These are phyloP conservation scores for Knoxdaviesia proteae DNA, from an alignment of 2,329 filamentous ascomycete genomes.

Conservation along the genomic window DNA sequence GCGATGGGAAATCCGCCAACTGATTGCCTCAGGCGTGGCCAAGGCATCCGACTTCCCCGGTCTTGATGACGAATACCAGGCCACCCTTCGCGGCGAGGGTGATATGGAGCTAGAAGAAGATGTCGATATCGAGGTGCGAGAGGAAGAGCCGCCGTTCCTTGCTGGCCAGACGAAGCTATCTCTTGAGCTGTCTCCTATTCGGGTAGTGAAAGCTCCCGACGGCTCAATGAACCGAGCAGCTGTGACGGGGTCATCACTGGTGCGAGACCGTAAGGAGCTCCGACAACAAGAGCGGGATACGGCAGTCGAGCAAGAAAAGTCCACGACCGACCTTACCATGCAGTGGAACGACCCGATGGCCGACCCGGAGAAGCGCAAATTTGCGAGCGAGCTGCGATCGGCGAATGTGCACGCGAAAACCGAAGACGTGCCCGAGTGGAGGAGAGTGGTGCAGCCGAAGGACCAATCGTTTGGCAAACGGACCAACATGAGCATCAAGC, in stretches of 20 bases:
- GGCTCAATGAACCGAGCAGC: slow-evolving; percentile 95
- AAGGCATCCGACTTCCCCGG: slow-evolving; percentile 90
- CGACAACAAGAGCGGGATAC: slow-evolving; percentile 72
- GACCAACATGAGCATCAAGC: slow-evolving; percentile 80
- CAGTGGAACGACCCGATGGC: slow-evolving; percentile 98
- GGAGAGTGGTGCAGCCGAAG: slow-evolving; percentile 58
- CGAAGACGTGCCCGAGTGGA: slow-evolving; percentile 79
- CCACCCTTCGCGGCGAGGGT: slow-evolving; percentile 65
- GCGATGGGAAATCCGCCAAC: slow-evolving; percentile 88
- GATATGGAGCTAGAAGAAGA: slow-evolving; percentile 89
- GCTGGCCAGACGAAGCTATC: slow-evolving; percentile 94
- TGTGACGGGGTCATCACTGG: slow-evolving; percentile 74
- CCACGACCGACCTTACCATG: slow-evolving; percentile 63
- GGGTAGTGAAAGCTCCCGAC: slow-evolving; percentile 92
- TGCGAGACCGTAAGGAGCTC: slow-evolving; percentile 76
- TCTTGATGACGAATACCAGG: slow-evolving; percentile 81
- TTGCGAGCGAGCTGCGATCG: slow-evolving; percentile 68
- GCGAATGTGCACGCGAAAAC: slow-evolving; percentile 37
- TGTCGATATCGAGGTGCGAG: slow-evolving; percentile 86
- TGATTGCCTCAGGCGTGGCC: slow-evolving; percentile 86
- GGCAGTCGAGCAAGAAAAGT: slow-evolving; percentile 44
- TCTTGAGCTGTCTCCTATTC: slow-evolving; percentile 80
- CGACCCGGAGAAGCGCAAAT: slow-evolving; percentile 62
- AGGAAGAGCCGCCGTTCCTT: slow-evolving; percentile 91
- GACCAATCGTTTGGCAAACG: slow-evolving; percentile 68